Evolutionary conservation across 192 early-diverging fungal species (phyloP), one percentile per base, ranked within the genome.

Genomic region (Backusella tarrabulga): DNA sequence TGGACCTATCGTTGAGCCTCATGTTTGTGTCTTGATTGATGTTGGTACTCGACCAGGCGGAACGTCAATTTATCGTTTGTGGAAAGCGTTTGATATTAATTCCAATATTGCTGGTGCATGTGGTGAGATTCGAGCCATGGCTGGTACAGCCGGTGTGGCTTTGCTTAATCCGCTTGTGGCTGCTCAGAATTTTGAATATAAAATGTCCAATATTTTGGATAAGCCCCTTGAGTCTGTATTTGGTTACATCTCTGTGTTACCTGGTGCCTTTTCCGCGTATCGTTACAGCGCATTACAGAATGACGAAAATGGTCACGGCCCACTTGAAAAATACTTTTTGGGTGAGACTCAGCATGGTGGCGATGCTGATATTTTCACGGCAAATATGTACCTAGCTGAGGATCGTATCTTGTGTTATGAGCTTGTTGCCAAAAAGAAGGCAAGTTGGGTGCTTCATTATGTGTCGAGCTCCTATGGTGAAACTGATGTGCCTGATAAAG

Each of bases 361-460:
- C 42, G 87, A 92, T 44, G 85, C 85, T 21, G 86, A 84, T 38
- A 88, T 93, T 60, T 93, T 91, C 71, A 82, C 85, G 14, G 88
- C 90, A 38, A 93, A 92, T 81, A 87, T 92, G 87, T 91, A 92
- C 52, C 75, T 93, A 23, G 86, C 85, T 21, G 85, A 85, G n/a
- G 94, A 95, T 83, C 89, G 94, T 67, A 94, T 95, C 72, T 81
- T 95, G 44, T 95, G 93, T 71, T 92, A 92, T 70, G 94, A 95
- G 70, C 77, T 95, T 5, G 91, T 93, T 0, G 89, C 91, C 12
- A 95, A 95, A 78, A 85, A 85, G 19, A 81, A 90, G 14, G 80
- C 83, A 56, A 80, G 79, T n/a, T 95, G 92, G 91, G 83, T 89
- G 0, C 80, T 95, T 36, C 87, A 90, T 66, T 95, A 95, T 79